Evolutionary conservation across 306 rosid genomes (phyloP).

Genomic region (Castanospermum australe): DNA sequence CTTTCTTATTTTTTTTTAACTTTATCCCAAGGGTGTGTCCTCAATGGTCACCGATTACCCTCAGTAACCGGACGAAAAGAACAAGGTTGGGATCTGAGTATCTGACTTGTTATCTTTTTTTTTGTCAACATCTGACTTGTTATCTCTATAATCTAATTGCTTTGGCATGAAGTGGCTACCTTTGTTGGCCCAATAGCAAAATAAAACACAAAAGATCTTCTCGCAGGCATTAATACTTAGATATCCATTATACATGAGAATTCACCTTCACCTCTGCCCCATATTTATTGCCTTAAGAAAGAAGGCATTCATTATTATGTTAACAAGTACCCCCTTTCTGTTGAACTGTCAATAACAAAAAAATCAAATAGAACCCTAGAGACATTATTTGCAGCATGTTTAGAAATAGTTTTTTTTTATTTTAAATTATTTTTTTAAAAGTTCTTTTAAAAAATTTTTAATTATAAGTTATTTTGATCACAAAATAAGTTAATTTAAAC

Average conservation of each 20-base stretch:
- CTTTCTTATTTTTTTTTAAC: background rate
- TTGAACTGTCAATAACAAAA: background rate
- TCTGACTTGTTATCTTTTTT: background rate
- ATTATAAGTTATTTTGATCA: no score
- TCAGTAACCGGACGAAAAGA: background rate
- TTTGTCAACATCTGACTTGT: no score
- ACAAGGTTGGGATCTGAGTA: background rate
- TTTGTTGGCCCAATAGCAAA: no score
- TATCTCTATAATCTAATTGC: no score
- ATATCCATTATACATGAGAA: background rate
- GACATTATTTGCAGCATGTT: background rate
- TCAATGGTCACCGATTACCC: background rate
- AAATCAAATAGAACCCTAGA: background rate
- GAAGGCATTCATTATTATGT: background rate
- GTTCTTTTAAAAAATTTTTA: no score
- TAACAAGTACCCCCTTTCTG: background rate
- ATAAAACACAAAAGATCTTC: no score
- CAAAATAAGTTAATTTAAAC: no score
- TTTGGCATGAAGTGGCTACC: no score
- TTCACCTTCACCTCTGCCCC: background rate
- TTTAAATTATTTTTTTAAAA: no score
- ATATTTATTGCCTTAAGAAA: slow-evolving; percentile 3
- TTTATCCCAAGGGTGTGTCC: background rate
- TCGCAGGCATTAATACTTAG: no score
- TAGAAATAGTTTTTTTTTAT: no score